These are phyloP conservation scores for Madurella fahalii DNA, from an alignment of 2,329 filamentous ascomycete species.

Conservation along the genomic window DNA sequence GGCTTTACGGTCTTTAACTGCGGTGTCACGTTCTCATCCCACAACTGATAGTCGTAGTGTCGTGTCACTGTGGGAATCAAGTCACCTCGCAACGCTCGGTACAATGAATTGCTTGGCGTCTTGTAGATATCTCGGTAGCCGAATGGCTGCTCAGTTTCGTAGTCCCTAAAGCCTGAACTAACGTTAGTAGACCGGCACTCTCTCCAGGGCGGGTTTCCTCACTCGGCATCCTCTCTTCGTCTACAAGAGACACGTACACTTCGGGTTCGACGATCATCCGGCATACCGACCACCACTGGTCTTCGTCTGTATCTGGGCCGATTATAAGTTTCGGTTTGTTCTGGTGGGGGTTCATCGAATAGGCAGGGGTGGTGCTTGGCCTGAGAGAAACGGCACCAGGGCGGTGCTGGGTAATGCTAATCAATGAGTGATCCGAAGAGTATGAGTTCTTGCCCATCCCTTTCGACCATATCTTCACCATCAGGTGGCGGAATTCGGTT, in stretches of 20 bases:
- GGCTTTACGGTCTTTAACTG: conserved; percentile 11
- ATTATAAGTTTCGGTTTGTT: conserved; percentile 15
- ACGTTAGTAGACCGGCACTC: neutral
- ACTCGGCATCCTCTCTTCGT: neutral
- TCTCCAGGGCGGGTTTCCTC: neutral
- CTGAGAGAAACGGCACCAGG: neutral
- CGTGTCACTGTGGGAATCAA: neutral
- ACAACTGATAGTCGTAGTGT: conserved; percentile 19
- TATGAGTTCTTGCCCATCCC: neutral
- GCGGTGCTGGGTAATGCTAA: conserved; percentile 7
- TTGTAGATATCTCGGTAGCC: conserved; percentile 22
- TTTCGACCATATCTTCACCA: neutral
- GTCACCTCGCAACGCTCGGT: neutral
- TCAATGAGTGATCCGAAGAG: neutral
- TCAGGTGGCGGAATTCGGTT: conserved; percentile 2
- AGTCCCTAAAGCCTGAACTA: conserved; percentile 1
- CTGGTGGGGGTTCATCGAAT: neutral
- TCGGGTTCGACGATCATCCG: conserved; percentile 19
- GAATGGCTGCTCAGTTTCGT: conserved; percentile 13
- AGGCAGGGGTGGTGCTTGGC: neutral
- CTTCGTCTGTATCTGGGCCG: conserved; percentile 7
- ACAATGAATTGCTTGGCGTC: conserved; percentile 2
- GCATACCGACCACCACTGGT: conserved; percentile 17
- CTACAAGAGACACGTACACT: neutral
- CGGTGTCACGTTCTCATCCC: neutral